A percentile compares a stretch with the other conserved stretches of the same genome.
phyloP scores from a whole-genome alignment of 2,329 filamentous ascomycete species.

The Fulvia fulva region DNA sequence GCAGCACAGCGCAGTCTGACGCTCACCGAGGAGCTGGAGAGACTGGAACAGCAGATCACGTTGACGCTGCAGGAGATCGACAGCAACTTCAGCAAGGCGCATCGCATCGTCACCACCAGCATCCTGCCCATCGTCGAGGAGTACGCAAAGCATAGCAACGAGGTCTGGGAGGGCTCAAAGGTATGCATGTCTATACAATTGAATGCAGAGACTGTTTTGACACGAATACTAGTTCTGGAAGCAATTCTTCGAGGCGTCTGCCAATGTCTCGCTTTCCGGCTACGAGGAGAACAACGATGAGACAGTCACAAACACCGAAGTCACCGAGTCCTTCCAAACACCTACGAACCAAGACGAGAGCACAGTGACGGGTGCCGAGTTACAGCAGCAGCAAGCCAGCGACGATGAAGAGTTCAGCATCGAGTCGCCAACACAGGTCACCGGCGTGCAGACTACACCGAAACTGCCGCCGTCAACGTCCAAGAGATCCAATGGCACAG shows the following conservation, averaged over 20 bases:
- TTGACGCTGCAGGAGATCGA: slow-evolving; percentile 98
- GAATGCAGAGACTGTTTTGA: slow-evolving; percentile 5
- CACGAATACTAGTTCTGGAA: slow-evolving; percentile 78
- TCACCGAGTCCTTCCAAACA: slow-evolving; percentile 29
- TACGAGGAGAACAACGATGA: slow-evolving; percentile 77
- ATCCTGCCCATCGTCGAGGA: slow-evolving; percentile 92
- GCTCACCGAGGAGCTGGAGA: slow-evolving; percentile 91
- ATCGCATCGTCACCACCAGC: slow-evolving; percentile 89
- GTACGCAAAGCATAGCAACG: slow-evolving; percentile 87
- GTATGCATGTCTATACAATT: slow-evolving; percentile 42
- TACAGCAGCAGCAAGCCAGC: slow-evolving; percentile 28
- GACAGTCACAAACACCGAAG: slow-evolving; percentile 43
- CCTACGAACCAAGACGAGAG: slow-evolving; percentile 26
- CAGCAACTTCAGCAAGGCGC: slow-evolving; percentile 94
- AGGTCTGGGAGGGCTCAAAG: slow-evolving; percentile 96
- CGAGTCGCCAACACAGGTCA: slow-evolving; percentile 52
- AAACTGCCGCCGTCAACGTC: slow-evolving; percentile 39
- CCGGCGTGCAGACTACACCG: slow-evolving; percentile 58
- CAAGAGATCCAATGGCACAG: slow-evolving; percentile 22
- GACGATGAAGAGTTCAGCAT: slow-evolving; percentile 58
- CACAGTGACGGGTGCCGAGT: slow-evolving; percentile 34
- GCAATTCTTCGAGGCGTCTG: slow-evolving; percentile 97
- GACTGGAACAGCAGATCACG: slow-evolving; percentile 93
- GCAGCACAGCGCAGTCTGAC: slow-evolving; percentile 60
- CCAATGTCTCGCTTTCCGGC: slow-evolving; percentile 91